Percentiles rank a stretch among this genome's conserved stretches.
Conservation (phyloP, 164 flowering plant species). For the Chimonanthus salicifolius region DNA sequence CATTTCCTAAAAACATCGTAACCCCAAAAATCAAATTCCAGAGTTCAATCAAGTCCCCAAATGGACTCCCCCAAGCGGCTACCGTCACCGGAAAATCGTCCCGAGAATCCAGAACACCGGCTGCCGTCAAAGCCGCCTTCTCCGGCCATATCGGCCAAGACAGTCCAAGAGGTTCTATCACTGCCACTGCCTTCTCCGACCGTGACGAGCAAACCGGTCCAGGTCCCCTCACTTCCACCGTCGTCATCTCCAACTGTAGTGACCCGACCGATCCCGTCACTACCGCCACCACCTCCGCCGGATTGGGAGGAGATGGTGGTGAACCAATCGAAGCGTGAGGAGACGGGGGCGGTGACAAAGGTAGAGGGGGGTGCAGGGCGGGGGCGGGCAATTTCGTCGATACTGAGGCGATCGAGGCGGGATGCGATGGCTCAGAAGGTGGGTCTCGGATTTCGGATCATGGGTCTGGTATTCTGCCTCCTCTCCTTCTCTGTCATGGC, state of each 20-base stretch:
- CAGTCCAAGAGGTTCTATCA: neutral
- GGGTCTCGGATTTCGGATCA: conserved; percentile 62
- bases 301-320: conserved; percentile 11
- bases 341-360: conserved; percentile 11
- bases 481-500: conserved; percentile 92
- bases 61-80: neutral
- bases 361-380: conserved; percentile 25
- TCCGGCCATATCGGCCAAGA: neutral
- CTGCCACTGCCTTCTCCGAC: neutral
- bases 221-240: neutral
- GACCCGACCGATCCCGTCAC: too few species aligned
- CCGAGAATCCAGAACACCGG: neutral
- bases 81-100: neutral
- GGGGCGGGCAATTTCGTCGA: conserved; percentile 26
- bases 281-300: neutral
- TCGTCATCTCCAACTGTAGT: neutral
- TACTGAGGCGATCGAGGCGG: conserved; percentile 33
- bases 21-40: neutral
- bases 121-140: neutral
- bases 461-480: conserved; percentile 56
- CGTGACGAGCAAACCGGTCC: neutral
- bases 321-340: conserved; percentile 15
- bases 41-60: neutral
- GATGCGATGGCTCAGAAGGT: conserved; percentile 36
- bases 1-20: neutral